Conservation (phyloP, 352 stramenopile genomes). For the Plasmopara muralis region DNA sequence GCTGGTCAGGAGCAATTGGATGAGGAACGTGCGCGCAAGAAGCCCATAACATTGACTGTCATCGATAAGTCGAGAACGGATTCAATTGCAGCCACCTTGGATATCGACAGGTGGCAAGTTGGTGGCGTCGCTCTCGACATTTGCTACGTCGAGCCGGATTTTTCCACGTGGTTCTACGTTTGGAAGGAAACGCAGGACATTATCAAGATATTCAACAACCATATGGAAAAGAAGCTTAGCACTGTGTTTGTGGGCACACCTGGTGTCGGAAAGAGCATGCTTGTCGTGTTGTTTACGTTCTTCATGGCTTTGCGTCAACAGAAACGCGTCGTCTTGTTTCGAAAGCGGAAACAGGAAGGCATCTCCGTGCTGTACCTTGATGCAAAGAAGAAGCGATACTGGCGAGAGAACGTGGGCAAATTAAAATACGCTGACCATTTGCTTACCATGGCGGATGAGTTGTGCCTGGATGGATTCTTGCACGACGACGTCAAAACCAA, state of each 20-base stretch:
- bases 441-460: neutral
- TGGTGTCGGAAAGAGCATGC: conserved; percentile 1
- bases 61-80: too few species aligned
- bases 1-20: too few species aligned
- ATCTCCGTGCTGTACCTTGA: conserved; percentile 1
- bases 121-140: too few species aligned
- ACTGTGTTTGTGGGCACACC: neutral
- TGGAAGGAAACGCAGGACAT: neutral
- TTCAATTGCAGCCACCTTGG: too few species aligned
- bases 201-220: neutral
- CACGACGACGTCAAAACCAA: neutral
- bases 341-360: neutral
- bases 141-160: too few species aligned
- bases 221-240: neutral
- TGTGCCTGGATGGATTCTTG: conserved; percentile 1
- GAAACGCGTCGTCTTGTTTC: conserved; percentile 1
- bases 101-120: too few species aligned
- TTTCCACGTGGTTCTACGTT: neutral
- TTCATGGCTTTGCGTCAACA: neutral
- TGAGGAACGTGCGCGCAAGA: too few species aligned
- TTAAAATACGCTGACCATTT: neutral
- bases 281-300: conserved; percentile 1
- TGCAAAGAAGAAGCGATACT: too few species aligned
- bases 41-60: too few species aligned
- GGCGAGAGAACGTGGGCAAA: neutral